Conservation (phyloP, 1,284 basidiomycete genomes). For the Phaffia rhodozyma region DNA sequence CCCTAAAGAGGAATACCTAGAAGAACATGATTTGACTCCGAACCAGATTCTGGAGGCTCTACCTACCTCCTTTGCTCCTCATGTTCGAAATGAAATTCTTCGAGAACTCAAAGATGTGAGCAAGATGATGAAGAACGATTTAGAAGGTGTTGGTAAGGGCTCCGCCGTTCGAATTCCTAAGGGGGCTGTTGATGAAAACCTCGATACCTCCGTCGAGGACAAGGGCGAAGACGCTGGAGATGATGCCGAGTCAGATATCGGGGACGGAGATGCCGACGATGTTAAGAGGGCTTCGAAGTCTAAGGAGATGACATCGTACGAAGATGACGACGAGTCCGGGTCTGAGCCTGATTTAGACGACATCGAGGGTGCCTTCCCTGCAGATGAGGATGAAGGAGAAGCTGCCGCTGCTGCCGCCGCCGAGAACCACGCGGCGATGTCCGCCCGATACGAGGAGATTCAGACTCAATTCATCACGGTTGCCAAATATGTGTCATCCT, state of each 20-base stretch:
- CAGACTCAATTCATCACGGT: constrained; percentile 37
- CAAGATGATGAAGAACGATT: constrained; percentile 68
- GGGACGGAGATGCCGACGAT: constrained; percentile 62
- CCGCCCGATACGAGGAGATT: constrained; percentile 31
- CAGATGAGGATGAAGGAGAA: constrained; percentile 35
- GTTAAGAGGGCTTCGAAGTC: constrained; percentile 49
- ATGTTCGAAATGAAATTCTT: constrained; percentile 74
- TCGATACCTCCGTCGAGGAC: constrained; percentile 31
- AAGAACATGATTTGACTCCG: constrained; percentile 72
- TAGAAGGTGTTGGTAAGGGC: constrained; percentile 70
- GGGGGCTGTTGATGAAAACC: constrained; percentile 34
- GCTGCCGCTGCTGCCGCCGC: constrained; percentile 32
- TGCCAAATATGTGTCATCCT: constrained; percentile 45
- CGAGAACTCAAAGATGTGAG: constrained; percentile 76
- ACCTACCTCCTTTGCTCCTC: constrained; percentile 63
- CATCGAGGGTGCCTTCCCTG: constrained; percentile 54
- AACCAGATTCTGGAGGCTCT: constrained; percentile 64
- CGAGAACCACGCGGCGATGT: constrained; percentile 38
- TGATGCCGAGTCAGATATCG: constrained; percentile 34
- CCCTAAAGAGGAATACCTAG: constrained; percentile 68
- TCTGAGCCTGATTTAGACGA: constrained; percentile 45
- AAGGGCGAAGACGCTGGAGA: constrained; percentile 40
- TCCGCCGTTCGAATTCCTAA: constrained; percentile 37
- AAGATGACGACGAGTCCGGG: constrained; percentile 41
- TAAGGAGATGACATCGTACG: constrained; percentile 60